Percentiles rank a stretch among this genome's conserved stretches.
phyloP scores from a whole-genome alignment of 2,329 filamentous ascomycete genomes.

The Aureobasidium musti region DNA sequence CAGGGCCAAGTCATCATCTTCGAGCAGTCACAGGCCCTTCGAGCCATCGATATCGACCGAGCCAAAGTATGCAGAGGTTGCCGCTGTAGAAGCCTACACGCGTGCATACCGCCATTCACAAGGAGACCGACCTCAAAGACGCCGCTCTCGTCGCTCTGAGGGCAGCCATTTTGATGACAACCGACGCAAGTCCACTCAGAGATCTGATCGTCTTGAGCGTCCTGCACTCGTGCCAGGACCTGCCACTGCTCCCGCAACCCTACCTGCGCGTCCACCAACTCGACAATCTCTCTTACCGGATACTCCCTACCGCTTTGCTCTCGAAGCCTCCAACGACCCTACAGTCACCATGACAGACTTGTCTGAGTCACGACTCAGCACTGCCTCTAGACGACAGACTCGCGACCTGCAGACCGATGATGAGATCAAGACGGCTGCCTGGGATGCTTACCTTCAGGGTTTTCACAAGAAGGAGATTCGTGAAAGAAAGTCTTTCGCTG shows the following conservation, averaged over 20 bases:
- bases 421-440: constrained; percentile 38
- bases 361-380: constrained; percentile 2
- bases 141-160: constrained; percentile 35
- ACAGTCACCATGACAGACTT: not conserved
- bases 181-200: constrained; percentile 22
- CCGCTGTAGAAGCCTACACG: constrained; percentile 62
- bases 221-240: not conserved
- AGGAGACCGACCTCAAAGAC: not conserved
- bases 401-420: constrained; percentile 37
- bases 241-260: constrained; percentile 1
- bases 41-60: constrained; percentile 49
- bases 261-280: not conserved
- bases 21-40: constrained; percentile 47
- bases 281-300: not conserved
- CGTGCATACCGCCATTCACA: constrained; percentile 47
- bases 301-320: constrained; percentile 18
- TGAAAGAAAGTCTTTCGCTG: constrained; percentile 49
- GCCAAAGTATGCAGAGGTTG: constrained; percentile 59
- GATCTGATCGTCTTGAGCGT: not conserved
- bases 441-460: constrained; percentile 47
- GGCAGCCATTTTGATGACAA: constrained; percentile 41
- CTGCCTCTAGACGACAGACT: constrained; percentile 28
- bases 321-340: constrained; percentile 9
- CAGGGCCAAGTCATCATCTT: constrained; percentile 40
- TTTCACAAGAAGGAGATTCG: constrained; percentile 47